Base-by-base conservation (phyloP, 2,329 filamentous ascomycete genomes). In the Westerdykella aurantiaca region DNA sequence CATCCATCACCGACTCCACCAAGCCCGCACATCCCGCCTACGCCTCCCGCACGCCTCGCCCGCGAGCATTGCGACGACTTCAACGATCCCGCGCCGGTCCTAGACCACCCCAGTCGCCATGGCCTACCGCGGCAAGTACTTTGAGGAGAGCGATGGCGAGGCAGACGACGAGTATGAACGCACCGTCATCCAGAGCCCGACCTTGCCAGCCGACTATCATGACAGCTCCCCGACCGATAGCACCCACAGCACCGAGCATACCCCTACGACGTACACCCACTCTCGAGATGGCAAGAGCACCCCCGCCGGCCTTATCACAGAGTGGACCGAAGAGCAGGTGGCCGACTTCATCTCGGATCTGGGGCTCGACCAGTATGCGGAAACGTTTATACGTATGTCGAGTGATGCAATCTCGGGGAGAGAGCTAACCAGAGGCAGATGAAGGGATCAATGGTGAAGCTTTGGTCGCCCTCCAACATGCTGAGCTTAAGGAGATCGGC, bases 391-490 rank as follows among this genome's bases (percentile, higher is more conserved):
- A 68, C 88, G 89, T 95, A 73, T 60, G 83, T 76, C 33, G 38
- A n/a, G 17, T 31, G 38, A 31, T 10, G 3, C 17, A 14, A 29
- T 34, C 38, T 39, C 16, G 11, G 5, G 34, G 14, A 18, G 43
- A 44, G 52, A 41, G 53, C 41, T 33, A 23, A 13, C 39, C 51
- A 11, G 56, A 34, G 48, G 50, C 66, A 93, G 93, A 96, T 61
- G 95, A 98, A 63, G 89, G 88, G 51, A 94, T 98, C 56, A 85
- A 90, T 31, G 93, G 93, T 52, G 89, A 97, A 66, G 91, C 88
- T 41, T 74, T 98, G 50, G 81, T 95, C 45, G 88, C 88, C 34
- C 73, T 98, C 51, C 85, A 86, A 51, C 93, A 97, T 64, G 87
- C 95, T 45, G 91, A 97, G 64, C 74, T 98, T 57, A 95, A 94